These are phyloP conservation scores for Cladophialophora carrionii DNA, from an alignment of 2,329 filamentous ascomycete species.

Conservation along the genomic window DNA sequence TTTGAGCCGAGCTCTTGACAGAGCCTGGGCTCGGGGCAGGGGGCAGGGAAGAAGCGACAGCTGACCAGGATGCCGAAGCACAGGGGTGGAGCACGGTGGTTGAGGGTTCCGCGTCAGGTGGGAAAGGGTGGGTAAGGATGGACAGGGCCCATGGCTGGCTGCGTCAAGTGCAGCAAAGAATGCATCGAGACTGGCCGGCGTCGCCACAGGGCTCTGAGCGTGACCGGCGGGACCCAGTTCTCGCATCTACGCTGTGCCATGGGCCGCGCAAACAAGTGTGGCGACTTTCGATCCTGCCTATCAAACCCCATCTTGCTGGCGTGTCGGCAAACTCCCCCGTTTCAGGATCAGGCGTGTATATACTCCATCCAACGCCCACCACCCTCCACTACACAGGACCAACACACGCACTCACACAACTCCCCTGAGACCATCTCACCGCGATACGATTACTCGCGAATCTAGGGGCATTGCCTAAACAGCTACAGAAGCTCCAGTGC, in stretches of 20 bases:
- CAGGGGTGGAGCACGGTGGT: constrained; percentile 32
- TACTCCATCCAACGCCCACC: constrained; percentile 29
- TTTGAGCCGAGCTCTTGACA: not conserved
- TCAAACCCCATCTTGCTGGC: constrained; percentile 13
- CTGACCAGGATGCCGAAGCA: constrained; percentile 25
- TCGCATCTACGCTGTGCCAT: constrained; percentile 8
- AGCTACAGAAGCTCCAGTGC: not conserved
- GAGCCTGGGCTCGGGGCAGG: constrained; percentile 20
- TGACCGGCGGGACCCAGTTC: constrained; percentile 8
- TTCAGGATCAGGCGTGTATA: constrained; percentile 29
- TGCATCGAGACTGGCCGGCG: constrained; percentile 26
- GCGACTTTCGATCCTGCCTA: constrained; percentile 20
- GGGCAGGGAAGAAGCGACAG: constrained; percentile 27
- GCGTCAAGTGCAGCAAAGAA: constrained; percentile 26
- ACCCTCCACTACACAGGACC: constrained; percentile 1
- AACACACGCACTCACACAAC: constrained; percentile 4
- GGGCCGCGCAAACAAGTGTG: constrained; percentile 31
- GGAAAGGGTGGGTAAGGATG: not conserved
- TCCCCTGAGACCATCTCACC: constrained; percentile 12
- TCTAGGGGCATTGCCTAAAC: not conserved
- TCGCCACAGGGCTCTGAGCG: constrained; percentile 4
- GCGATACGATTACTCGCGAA: not conserved
- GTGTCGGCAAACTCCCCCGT: constrained; percentile 29
- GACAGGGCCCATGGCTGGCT: not conserved
- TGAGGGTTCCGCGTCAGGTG: constrained; percentile 32